Base-by-base conservation (phyloP, 2,329 filamentous ascomycete species). In the Aspergillus sp. region DNA sequence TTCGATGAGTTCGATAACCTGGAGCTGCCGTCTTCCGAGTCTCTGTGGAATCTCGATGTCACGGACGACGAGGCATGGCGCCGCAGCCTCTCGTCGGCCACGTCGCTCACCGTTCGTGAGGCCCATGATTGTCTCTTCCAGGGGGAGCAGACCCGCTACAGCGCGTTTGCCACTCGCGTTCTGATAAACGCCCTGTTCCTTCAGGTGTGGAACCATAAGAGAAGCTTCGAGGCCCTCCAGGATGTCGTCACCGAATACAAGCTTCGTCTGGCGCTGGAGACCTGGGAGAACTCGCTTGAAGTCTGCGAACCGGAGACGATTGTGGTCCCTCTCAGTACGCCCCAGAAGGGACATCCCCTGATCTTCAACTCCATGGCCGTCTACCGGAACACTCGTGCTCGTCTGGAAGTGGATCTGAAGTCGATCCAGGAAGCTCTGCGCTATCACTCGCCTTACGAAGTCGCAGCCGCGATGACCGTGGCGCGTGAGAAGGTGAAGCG, bases 101-200 rank as follows among this genome's bases (percentile, higher is more conserved):
- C 86, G 17, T 85, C 86, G 23, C 86, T 92, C 53, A 96, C 92
- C 0, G 96, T 97, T 69, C 89, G 94, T 74, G 88, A 95, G 66
- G 93, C 94, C 1, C 93, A 97, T 67, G 91, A 96, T 73, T 92
- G 91, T 57, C 84, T 99, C 3, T 97, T 97, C 80, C 91, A 96
- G 71, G 94, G 93, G 58, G 91, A 97, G 69, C 84, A 84, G 53
- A 84, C 93, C 47, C 88, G 88, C 63, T 99, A 97, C 79, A 97
- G 93, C 68, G 93, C 93, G 1, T 99, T 97, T 70, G 93, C 92
- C 4, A 96, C 94, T 10, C 90, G 94, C 57, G 91, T 97, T 59
- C 95, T 99, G 90, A 97, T 97, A 81, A 99, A 97, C 67, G 93
- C 94, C 10, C 81, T 99, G 59, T 99, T 97, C 80, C 82, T 99